A percentile compares a stretch with the other conserved stretches of the same genome.
phyloP scores from a whole-genome alignment of 1,284 basidiomycete genomes.

The Fomitopsis pinicola region DNA sequence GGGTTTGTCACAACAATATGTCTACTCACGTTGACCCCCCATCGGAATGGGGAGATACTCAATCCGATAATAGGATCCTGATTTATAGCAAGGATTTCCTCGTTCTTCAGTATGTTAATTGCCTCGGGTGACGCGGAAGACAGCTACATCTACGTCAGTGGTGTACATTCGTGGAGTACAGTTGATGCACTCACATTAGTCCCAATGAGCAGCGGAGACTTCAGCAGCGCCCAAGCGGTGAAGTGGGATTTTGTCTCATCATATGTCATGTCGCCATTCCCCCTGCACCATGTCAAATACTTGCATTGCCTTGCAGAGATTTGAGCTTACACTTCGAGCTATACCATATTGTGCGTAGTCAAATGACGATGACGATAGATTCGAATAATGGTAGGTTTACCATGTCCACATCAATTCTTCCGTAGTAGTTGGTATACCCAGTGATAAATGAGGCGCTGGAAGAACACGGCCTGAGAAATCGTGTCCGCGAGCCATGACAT shows the following conservation, averaged over 20 bases:
- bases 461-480: constrained; percentile 6
- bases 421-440: constrained; percentile 51
- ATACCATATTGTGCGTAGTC: background rate
- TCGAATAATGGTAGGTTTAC: constrained; percentile 24
- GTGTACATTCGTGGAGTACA: background rate
- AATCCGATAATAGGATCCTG: constrained; percentile 59
- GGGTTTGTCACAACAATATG: too few relatives aligned
- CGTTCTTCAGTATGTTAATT: constrained; percentile 51
- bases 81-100: constrained; percentile 63
- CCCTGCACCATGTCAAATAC: constrained; percentile 29
- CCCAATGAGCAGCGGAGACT: constrained; percentile 47
- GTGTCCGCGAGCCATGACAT: too few relatives aligned
- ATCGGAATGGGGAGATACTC: constrained; percentile 58
- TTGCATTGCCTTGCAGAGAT: background rate
- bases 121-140: constrained; percentile 40
- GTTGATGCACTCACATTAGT: constrained; percentile 25
- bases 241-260: constrained; percentile 60
- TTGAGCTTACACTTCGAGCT: constrained; percentile 43
- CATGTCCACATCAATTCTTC: constrained; percentile 56
- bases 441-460: constrained; percentile 35
- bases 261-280: constrained; percentile 48
- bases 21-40: constrained; percentile 48
- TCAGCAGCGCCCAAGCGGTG: constrained; percentile 61
- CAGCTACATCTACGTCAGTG: constrained; percentile 32
- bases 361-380: background rate